Evolutionary conservation across 2,329 filamentous ascomycete species (phyloP).

Genomic region (Plectosphaerella sp.): DNA sequence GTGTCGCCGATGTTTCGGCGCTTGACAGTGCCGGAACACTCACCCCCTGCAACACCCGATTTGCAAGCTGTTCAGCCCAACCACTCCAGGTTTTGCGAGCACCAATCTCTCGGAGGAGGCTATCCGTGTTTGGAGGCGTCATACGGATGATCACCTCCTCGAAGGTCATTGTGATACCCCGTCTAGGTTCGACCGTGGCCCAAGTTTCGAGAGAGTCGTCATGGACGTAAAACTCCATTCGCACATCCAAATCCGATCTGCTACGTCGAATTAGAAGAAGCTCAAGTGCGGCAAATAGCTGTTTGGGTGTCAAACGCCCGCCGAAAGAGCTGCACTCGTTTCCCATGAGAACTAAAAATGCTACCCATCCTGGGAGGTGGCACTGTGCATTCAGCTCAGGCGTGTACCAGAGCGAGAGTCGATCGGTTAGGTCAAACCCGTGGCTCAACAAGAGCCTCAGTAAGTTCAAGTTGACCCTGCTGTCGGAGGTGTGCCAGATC

Average conservation of each 20-base stretch:
- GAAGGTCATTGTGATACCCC: not conserved
- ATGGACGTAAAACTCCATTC: not conserved
- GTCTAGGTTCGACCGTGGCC: not conserved
- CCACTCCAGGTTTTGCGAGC: not conserved
- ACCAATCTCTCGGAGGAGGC: not conserved
- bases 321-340: not conserved
- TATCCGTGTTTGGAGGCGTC: not conserved
- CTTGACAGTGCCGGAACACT: not conserved
- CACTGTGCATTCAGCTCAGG: not conserved
- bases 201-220: no score
- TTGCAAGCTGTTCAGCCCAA: not conserved
- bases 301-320: accelerated
- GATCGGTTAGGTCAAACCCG: not conserved
- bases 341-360: not conserved
- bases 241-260: not conserved
- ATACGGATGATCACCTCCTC: not conserved
- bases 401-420: not conserved
- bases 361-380: not conserved
- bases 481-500: not conserved
- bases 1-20: not conserved
- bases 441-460: not conserved
- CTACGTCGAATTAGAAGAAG: not conserved
- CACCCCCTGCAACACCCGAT: not conserved
- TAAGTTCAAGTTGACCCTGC: not conserved
- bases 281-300: not conserved